Conservation (phyloP, 2,329 filamentous ascomycete genomes). For the Cladosporium sp. region DNA sequence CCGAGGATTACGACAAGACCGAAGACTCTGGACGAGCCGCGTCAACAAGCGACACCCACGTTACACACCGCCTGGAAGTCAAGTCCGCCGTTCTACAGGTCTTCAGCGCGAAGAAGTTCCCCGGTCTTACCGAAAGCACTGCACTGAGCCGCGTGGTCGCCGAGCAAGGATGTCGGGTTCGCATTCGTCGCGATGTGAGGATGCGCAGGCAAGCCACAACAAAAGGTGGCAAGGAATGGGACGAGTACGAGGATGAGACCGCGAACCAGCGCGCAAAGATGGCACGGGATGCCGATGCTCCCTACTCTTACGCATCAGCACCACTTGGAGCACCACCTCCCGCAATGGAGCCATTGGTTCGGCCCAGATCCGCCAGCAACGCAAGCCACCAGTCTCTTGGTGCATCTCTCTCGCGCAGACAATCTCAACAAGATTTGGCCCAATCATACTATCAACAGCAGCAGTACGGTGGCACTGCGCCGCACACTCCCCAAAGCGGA, state of each 20-base stretch:
- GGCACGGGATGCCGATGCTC: slow-evolving; percentile 30
- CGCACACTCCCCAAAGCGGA: slow-evolving; percentile 34
- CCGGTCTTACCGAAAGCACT: slow-evolving; percentile 86
- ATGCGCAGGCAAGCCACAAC: slow-evolving; percentile 71
- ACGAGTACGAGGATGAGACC: slow-evolving; percentile 58
- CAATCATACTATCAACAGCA: slow-evolving; percentile 32
- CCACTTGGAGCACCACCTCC: slow-evolving; percentile 13
- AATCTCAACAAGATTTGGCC: slow-evolving; percentile 43
- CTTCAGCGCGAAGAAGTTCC: slow-evolving; percentile 97
- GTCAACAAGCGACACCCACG: slow-evolving; percentile 50
- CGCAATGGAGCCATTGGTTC: slow-evolving; percentile 27
- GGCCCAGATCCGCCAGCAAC: slow-evolving; percentile 37
- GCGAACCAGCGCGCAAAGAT: slow-evolving; percentile 45
- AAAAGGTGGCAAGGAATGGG: slow-evolving; percentile 63
- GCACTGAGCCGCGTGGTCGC: slow-evolving; percentile 82
- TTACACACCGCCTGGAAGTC: slow-evolving; percentile 84
- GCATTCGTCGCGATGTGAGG: slow-evolving; percentile 87
- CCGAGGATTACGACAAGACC: slow-evolving; percentile 66
- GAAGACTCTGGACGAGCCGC: slow-evolving; percentile 31
- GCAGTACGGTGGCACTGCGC: slow-evolving; percentile 34
- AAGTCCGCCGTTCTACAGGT: slow-evolving; percentile 84
- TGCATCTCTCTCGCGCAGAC: slow-evolving; percentile 32
- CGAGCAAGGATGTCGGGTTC: slow-evolving; percentile 93
- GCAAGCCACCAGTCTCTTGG: slow-evolving; percentile 29
- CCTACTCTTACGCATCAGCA: slow-evolving; percentile 18